phyloP scores from a whole-genome alignment of 371 early-diverging fungal genomes.

The Coemansia sp. region DNA sequence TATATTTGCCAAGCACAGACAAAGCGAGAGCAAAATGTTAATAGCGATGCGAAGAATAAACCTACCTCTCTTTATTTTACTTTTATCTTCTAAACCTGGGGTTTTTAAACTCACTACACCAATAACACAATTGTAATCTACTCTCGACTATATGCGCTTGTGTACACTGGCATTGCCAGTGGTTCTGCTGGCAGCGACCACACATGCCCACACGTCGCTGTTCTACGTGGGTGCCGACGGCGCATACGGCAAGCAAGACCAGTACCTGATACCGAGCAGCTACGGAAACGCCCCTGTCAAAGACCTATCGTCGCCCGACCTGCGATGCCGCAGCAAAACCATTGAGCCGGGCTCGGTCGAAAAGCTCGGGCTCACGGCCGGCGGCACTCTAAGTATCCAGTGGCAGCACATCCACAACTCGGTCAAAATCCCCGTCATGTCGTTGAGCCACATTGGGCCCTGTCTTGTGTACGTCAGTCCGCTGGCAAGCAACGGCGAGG shows the following conservation, averaged over 20 bases:
- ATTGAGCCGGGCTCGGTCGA: background rate
- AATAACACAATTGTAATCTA: too few relatives aligned
- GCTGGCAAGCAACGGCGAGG: conserved; percentile 16
- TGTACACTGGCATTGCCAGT: background rate
- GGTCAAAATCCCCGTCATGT: conserved; percentile 12
- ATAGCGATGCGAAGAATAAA: too few relatives aligned
- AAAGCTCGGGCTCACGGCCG: conserved; percentile 1
- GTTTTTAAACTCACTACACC: too few relatives aligned
- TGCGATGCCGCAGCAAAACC: conserved; percentile 1
- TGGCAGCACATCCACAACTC: conserved; percentile 18
- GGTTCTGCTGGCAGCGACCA: conserved; percentile 7
- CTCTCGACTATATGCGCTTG: too few relatives aligned
- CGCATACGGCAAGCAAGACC: background rate
- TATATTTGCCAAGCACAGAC: too few relatives aligned
- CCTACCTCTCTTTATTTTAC: too few relatives aligned
- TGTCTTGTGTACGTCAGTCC: conserved; percentile 26
- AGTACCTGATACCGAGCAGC: conserved; percentile 2
- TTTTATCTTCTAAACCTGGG: too few relatives aligned
- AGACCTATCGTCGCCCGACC: background rate
- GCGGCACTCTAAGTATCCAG: background rate
- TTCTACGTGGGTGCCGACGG: conserved; percentile 12
- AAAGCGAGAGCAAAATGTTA: too few relatives aligned
- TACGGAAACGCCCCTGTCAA: conserved; percentile 8
- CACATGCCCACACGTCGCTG: conserved; percentile 7
- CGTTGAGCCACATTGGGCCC: conserved; percentile 18